Base-by-base conservation (phyloP, 176 grass and related monocot species). In the barley (Hordeum vulgare) region DNA sequence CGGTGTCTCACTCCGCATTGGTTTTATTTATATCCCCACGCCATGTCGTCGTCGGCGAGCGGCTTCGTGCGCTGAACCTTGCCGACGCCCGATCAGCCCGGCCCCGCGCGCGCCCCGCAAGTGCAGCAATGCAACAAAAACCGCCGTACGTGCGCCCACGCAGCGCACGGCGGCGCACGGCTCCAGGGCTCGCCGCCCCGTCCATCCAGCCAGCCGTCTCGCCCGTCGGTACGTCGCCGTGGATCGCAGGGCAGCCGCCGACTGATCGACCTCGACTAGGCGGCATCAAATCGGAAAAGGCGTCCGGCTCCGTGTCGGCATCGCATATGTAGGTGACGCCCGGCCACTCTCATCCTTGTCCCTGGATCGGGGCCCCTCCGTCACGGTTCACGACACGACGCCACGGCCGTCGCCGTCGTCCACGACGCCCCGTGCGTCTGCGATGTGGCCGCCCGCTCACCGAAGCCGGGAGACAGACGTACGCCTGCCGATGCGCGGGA, bases 281-380 rank as follows among this genome's bases (percentile, higher is more conserved):
- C 3, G 15, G 36, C 71, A 75, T 68, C 80, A 2, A 84, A 49
- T 70, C 81, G 36, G 35, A 23, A 88, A 84, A 88, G 59, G 67
- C 24, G 73, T 18, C 17, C 1, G 37, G 21, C 3, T 45, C 21
- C 69, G 17, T 2, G 11, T 56, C 72, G 44, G 31, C n/a, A n/a
- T 15, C 72, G 34, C 66, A 56, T 49, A 49, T 49, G 14, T 49
- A 51, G 15, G 1, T 7, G 47, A 49, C 45, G 45, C 5, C 45
- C 45, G 45, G 1, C 45, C 29, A 31, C 29, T 31, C 45, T 49
- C 45, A 2, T 17, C 45, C 0, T 45, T 45, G 44, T 45, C 44
- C 12, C 12, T 14, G 1, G 44, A 45, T 12, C 44, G 12, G 44
- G 44, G 0, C 44, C 44, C 44, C 44, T 45, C 44, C 4, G 4